These are phyloP conservation scores for Suillus decipiens DNA, from an alignment of 768 basidiomycete genomes.

Conservation along the genomic window DNA sequence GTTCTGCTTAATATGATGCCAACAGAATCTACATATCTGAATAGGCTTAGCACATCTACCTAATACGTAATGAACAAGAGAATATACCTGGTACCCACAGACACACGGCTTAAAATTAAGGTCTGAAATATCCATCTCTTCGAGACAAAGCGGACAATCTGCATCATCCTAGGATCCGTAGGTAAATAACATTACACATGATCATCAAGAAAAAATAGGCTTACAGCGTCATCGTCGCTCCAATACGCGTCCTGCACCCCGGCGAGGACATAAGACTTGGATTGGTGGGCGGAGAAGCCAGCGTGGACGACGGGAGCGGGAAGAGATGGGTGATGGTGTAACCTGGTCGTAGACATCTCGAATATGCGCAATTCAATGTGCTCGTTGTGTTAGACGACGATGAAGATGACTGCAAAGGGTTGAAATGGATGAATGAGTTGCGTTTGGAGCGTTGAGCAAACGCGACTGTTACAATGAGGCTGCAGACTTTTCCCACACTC, in stretches of 20 bases:
- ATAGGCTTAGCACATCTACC: not conserved
- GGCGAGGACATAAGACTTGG: slow-evolving; percentile 83
- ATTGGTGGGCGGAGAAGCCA: slow-evolving; percentile 70
- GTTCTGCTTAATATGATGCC: slow-evolving; percentile 97
- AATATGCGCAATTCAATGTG: not conserved
- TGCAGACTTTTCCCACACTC: slow-evolving; percentile 5
- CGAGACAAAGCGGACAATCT: slow-evolving; percentile 96
- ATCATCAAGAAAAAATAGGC: slow-evolving; percentile 25
- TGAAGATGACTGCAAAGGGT: slow-evolving; percentile 15
- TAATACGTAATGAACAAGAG: slow-evolving; percentile 18
- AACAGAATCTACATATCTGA: slow-evolving; percentile 98
- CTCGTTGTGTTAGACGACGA: slow-evolving; percentile 17
- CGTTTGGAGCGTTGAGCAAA: slow-evolving; percentile 6
- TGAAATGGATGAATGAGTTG: slow-evolving; percentile 7
- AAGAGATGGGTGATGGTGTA: slow-evolving; percentile 61
- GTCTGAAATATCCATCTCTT: slow-evolving; percentile 99
- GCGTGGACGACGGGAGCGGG: slow-evolving; percentile 77
- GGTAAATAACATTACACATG: slow-evolving; percentile 18
- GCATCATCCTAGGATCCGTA: slow-evolving; percentile 79
- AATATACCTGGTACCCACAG: slow-evolving; percentile 90
- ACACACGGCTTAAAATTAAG: slow-evolving; percentile 99
- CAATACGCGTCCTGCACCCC: slow-evolving; percentile 96
- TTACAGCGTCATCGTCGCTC: slow-evolving; percentile 88
- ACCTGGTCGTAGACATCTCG: slow-evolving; percentile 53
- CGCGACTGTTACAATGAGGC: slow-evolving; percentile 8